phyloP scores from a whole-genome alignment of 352 stramenopile genomes.

The Aphanomyces cochlioides region DNA sequence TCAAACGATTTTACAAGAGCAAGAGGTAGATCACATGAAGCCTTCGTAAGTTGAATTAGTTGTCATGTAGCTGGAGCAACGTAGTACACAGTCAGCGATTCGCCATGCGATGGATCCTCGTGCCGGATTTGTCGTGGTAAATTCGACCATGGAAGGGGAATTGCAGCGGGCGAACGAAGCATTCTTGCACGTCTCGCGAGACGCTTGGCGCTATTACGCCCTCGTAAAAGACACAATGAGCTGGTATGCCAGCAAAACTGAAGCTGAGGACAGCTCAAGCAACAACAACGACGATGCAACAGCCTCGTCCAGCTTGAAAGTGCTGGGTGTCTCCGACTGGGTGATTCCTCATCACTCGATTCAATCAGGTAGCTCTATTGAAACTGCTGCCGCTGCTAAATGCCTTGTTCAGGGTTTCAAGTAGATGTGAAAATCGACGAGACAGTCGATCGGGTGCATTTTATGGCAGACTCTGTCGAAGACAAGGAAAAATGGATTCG shows the following conservation, averaged over 20 bases:
- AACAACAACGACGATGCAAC: conserved; percentile 23
- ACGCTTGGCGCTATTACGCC: conserved; percentile 38
- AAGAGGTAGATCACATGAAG: neutral
- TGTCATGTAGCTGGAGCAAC: neutral
- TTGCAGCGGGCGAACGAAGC: conserved; percentile 42
- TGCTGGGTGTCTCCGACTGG: conserved; percentile 50
- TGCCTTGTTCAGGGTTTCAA: conserved; percentile 39
- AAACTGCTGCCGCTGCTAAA: conserved; percentile 22
- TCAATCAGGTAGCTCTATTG: neutral
- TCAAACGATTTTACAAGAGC: neutral
- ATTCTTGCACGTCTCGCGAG: conserved; percentile 22
- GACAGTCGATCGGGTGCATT: conserved; percentile 30
- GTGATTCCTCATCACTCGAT: conserved; percentile 7
- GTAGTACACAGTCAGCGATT: neutral
- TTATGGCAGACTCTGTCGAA: conserved; percentile 40
- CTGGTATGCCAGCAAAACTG: conserved; percentile 36
- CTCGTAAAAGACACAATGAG: conserved; percentile 39
- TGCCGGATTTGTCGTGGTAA: conserved; percentile 39
- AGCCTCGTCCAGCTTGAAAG: conserved; percentile 33
- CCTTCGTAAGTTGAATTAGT: neutral
- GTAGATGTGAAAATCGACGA: conserved; percentile 33
- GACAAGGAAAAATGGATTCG: conserved; percentile 53
- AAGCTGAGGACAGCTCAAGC: neutral
- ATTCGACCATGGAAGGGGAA: conserved; percentile 50
- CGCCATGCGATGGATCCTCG: neutral